Conservation (phyloP, 2,329 filamentous ascomycete species). For the Stachybotrys elegans region DNA sequence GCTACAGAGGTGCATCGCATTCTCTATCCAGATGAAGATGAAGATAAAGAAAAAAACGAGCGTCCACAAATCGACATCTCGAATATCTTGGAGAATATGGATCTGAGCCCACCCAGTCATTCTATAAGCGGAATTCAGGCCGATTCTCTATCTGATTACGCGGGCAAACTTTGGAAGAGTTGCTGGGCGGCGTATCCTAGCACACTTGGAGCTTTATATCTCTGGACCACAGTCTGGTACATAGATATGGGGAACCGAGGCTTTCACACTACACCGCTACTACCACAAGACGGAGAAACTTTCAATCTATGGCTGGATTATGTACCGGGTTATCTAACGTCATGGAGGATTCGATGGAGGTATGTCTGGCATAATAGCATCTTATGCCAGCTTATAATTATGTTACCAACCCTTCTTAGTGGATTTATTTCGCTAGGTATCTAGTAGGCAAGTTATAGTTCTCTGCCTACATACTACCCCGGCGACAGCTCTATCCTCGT, state of each 20-base stretch:
- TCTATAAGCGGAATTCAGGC: not conserved
- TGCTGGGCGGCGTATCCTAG: not conserved
- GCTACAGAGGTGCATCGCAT: not conserved
- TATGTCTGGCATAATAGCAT: not conserved
- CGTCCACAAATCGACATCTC: not conserved
- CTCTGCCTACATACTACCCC: too few species aligned
- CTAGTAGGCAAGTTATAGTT: too few species aligned
- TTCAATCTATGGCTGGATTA: not conserved
- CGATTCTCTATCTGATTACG: not conserved
- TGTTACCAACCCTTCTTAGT: constrained; percentile 1
- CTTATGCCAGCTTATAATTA: not conserved
- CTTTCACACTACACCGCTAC: not conserved
- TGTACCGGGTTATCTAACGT: not conserved
- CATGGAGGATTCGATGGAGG: not conserved
- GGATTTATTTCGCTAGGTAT: not conserved
- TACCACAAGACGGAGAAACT: not conserved
- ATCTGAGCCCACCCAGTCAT: not conserved
- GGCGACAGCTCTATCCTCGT: too few species aligned
- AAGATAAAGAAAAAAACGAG: not conserved
- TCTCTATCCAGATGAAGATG: too few species aligned
- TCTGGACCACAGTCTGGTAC: not conserved
- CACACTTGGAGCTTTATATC: not conserved
- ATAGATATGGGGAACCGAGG: constrained; percentile 1
- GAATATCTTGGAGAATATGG: not conserved
- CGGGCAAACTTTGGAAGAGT: not conserved